A percentile compares a stretch with the other conserved stretches of the same genome.
phyloP scores from a whole-genome alignment of 768 basidiomycete genomes.

The Pleurotus djamor region DNA sequence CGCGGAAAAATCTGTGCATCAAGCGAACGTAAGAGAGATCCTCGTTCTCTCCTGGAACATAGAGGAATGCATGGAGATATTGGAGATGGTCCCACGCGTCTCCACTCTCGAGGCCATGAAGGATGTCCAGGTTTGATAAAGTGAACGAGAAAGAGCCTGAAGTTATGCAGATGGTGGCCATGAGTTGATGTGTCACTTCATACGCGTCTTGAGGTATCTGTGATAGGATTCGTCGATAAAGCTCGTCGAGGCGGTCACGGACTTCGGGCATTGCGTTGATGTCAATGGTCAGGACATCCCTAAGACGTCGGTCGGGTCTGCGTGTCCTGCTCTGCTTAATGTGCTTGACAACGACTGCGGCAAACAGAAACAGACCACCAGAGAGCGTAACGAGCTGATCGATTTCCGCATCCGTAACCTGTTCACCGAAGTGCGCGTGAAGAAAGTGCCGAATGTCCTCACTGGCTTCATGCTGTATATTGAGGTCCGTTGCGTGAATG shows the following conservation, averaged over 20 bases:
- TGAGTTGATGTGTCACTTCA: neutral
- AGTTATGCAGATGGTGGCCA: constrained; percentile 3
- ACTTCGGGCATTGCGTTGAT: neutral
- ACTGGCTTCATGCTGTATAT: neutral
- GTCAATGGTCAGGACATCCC: neutral
- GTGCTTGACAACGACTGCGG: neutral
- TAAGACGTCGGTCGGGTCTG: neutral
- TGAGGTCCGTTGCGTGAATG: neutral
- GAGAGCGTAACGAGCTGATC: neutral
- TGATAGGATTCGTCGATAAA: constrained; percentile 11
- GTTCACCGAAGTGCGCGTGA: no score
- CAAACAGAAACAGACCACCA: constrained; percentile 6
- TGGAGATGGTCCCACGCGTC: neutral
- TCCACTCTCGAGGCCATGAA: neutral
- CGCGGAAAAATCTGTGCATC: neutral
- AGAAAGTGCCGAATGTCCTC: no score
- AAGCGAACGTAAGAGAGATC: neutral
- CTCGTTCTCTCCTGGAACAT: neutral
- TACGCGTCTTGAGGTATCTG: neutral
- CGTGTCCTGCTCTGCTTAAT: neutral
- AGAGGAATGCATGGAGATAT: neutral
- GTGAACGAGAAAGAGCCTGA: neutral
- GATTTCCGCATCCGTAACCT: no score
- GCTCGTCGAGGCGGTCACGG: constrained; percentile 5
- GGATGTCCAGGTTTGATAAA: neutral